Conservation (phyloP, 1,139 yeast genomes). For the Pichia terricola region DNA sequence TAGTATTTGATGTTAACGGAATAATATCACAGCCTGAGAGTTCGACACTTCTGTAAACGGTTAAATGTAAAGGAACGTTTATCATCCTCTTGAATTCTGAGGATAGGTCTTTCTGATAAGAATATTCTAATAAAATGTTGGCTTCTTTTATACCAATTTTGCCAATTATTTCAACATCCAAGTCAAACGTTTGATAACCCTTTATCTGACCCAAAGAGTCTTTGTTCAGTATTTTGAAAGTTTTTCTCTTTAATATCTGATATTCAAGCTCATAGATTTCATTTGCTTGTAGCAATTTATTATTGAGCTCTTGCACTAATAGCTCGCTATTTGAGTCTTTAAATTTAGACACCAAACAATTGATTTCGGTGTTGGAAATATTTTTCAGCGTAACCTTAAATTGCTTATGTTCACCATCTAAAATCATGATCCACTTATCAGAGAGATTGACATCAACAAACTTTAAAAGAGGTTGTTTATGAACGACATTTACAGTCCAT, state of each 20-base stretch:
- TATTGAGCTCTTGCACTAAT: constrained; percentile 35
- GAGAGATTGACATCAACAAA: constrained; percentile 45
- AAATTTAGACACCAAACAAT: constrained; percentile 51
- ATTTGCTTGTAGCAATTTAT: constrained; percentile 39
- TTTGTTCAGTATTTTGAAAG: constrained; percentile 35
- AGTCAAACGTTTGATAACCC: constrained; percentile 18
- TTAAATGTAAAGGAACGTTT: constrained; percentile 53
- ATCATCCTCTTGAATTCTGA: constrained; percentile 41
- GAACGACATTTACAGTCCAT: constrained; percentile 33
- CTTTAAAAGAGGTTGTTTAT: constrained; percentile 59
- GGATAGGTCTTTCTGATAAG: constrained; percentile 29
- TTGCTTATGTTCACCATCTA: constrained; percentile 61
- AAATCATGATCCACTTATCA: constrained; percentile 64
- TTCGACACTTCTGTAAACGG: constrained; percentile 66
- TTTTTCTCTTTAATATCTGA: constrained; percentile 47
- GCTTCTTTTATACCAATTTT: constrained; percentile 68
- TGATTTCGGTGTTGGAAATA: constrained; percentile 45
- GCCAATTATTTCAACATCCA: constrained; percentile 58
- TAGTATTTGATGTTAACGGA: constrained; percentile 32
- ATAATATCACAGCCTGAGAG: constrained; percentile 65
- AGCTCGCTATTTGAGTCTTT: constrained; percentile 70
- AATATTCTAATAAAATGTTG: constrained; percentile 58
- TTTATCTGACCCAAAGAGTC: constrained; percentile 17
- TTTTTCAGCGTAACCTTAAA: constrained; percentile 50
- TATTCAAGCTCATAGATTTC: constrained; percentile 74